Conservation (phyloP, 768 basidiomycete species). For the Bullera alba region DNA sequence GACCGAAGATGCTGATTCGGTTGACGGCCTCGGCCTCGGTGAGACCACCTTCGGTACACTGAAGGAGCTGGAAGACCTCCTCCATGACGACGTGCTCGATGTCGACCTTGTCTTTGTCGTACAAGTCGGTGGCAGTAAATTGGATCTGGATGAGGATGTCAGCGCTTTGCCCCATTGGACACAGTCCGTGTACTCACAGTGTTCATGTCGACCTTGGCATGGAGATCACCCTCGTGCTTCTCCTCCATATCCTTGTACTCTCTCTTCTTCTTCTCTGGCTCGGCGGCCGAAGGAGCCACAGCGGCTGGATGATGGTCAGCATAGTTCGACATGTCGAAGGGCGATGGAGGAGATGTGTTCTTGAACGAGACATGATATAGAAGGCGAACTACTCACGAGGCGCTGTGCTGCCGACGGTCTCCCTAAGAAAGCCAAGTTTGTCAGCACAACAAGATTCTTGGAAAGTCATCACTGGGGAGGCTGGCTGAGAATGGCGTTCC, state of each 20-base stretch:
- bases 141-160: constrained; percentile 32
- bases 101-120: constrained; percentile 99
- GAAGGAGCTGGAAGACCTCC: constrained; percentile 92
- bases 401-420: neutral
- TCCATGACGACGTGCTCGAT: constrained; percentile 93
- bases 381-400: neutral
- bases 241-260: constrained; percentile 45
- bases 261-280: constrained; percentile 39
- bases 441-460: too few relatives aligned
- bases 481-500: too few relatives aligned
- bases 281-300: constrained; percentile 12
- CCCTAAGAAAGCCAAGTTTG: too few relatives aligned
- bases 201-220: constrained; percentile 43
- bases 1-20: constrained; percentile 88
- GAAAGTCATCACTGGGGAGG: too few relatives aligned
- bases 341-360: neutral
- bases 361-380: neutral
- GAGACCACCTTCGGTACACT: constrained; percentile 79
- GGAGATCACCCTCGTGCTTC: constrained; percentile 35
- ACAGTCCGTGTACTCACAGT: constrained; percentile 20
- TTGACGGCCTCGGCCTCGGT: constrained; percentile 64
- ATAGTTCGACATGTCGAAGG: neutral
- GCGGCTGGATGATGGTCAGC: too few relatives aligned
- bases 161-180: neutral
- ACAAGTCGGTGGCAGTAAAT: constrained; percentile 50